Percentiles rank a stretch among this genome's conserved stretches.
Evolutionary conservation across 371 early-diverging fungal genomes (phyloP).

Genomic region (Enterospora canceri): DNA sequence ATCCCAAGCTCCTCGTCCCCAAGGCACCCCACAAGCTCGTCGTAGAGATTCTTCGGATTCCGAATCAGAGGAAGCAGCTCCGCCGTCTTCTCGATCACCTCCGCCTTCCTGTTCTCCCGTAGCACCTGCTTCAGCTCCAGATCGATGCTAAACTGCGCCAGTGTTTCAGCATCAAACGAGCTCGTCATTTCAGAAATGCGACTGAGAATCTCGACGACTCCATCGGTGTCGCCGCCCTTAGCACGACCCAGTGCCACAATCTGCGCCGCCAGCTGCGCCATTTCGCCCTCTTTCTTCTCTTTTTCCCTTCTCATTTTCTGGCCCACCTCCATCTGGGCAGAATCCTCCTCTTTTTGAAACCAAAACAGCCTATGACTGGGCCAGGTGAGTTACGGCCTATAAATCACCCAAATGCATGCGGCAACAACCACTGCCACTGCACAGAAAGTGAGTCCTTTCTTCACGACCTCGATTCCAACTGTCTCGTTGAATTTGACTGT

Average conservation of each 20-base stretch:
- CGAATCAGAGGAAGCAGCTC: background rate
- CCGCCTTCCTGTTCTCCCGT: background rate
- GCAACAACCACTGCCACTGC: too few relatives aligned
- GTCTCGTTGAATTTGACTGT: background rate
- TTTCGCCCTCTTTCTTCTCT: too few relatives aligned
- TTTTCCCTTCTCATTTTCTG: too few relatives aligned
- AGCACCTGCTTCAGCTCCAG: background rate
- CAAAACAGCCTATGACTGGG: too few relatives aligned
- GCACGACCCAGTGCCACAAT: background rate
- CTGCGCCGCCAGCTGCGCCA: background rate
- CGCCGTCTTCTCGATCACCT: background rate
- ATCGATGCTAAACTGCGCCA: background rate
- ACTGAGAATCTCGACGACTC: background rate
- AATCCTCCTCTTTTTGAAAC: too few relatives aligned
- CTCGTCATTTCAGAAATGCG: background rate
- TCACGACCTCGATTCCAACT: too few relatives aligned
- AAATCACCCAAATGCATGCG: too few relatives aligned
- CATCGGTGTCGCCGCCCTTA: background rate
- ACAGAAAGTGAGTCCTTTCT: too few relatives aligned
- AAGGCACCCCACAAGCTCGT: background rate
- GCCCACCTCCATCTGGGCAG: too few relatives aligned
- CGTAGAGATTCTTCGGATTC: constrained; percentile 6
- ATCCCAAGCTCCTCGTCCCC: background rate
- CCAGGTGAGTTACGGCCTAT: too few relatives aligned
- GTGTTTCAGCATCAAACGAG: background rate